Conservation (phyloP, 495 filamentous ascomycete species). For the Daldinia concentrica region DNA sequence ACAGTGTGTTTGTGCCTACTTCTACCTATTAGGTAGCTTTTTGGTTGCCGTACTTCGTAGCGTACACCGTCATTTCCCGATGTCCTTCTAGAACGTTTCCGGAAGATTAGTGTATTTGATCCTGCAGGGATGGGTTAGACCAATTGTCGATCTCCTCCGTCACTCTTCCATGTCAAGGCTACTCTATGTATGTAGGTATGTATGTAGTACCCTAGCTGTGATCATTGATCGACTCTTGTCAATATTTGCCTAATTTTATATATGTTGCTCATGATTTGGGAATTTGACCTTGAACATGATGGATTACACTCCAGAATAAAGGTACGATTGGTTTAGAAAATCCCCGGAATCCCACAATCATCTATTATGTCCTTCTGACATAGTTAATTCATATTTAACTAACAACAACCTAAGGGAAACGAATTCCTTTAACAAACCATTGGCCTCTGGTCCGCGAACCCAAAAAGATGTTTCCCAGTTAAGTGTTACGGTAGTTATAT, state of each 20-base stretch:
- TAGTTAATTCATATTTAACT: too few relatives aligned
- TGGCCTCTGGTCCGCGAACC: too few relatives aligned
- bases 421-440: too few relatives aligned
- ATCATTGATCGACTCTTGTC: not conserved
- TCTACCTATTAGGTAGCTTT: too few relatives aligned
- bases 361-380: too few relatives aligned
- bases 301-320: not conserved
- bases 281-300: not conserved
- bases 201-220: not conserved
- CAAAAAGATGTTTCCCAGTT: too few relatives aligned
- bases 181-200: too few relatives aligned
- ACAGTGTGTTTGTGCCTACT: not conserved
- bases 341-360: too few relatives aligned
- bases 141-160: not conserved
- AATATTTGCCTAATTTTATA: not conserved
- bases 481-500: too few relatives aligned
- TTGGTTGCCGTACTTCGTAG: too few relatives aligned
- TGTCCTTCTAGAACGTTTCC: constrained; percentile 22
- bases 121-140: not conserved
- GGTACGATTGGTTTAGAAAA: too few relatives aligned
- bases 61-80: not conserved
- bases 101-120: not conserved
- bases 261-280: not conserved
- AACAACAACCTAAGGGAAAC: too few relatives aligned
- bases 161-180: not conserved